Conservation (phyloP, 768 basidiomycete species). For the Naematelia encephala region DNA sequence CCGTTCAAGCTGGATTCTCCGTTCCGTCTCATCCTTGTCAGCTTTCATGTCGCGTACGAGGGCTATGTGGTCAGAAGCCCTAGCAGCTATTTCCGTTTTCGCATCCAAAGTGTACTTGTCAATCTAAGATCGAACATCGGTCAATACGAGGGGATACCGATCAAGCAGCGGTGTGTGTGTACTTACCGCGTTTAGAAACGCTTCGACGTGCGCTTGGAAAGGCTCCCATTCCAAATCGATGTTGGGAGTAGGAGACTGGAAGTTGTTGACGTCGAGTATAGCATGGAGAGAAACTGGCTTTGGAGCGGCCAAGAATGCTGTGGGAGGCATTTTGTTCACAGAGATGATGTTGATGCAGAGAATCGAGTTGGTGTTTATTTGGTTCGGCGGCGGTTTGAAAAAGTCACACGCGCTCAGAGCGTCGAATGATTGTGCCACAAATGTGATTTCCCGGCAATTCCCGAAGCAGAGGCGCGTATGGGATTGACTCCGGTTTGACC, state of each 20-base stretch:
- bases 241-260: conserved; percentile 12
- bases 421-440: background rate
- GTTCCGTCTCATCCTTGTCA: conserved; percentile 62
- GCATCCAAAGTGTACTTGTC: conserved; percentile 68
- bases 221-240: conserved; percentile 45
- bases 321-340: background rate
- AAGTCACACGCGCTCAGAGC: background rate
- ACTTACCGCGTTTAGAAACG: conserved; percentile 40
- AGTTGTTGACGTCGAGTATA: conserved; percentile 19
- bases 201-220: conserved; percentile 38
- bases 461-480: background rate
- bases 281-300: conserved; percentile 21
- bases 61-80: conserved; percentile 61
- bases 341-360: background rate
- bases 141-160: background rate
- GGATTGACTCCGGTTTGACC: background rate
- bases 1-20: conserved; percentile 72
- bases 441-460: background rate
- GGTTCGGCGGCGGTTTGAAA: no score
- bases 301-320: conserved; percentile 14
- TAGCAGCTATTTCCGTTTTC: conserved; percentile 65
- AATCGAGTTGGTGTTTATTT: background rate
- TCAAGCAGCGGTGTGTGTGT: background rate
- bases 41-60: conserved; percentile 66
- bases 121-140: conserved; percentile 24